Conservation (phyloP, 495 filamentous ascomycete genomes). For the Podospora appendiculata region DNA sequence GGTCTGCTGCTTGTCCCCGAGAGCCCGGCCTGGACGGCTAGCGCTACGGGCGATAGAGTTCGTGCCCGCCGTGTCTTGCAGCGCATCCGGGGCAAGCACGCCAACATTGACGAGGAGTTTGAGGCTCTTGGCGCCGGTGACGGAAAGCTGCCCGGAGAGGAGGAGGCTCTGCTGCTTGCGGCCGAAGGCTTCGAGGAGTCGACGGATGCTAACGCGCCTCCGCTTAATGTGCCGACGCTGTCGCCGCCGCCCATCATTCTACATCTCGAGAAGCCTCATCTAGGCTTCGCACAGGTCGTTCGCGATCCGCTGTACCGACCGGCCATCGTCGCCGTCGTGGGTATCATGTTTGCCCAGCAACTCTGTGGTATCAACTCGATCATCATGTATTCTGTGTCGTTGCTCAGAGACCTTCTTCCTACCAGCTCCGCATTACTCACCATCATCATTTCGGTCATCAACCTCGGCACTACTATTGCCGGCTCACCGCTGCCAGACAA, state of each 20-base stretch:
- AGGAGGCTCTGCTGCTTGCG: constrained; percentile 36
- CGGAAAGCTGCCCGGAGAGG: constrained; percentile 28
- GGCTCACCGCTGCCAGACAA: constrained; percentile 81
- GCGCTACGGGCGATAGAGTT: constrained; percentile 49
- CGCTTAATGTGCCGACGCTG: constrained; percentile 32
- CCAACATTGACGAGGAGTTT: constrained; percentile 68
- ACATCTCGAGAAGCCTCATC: constrained; percentile 28
- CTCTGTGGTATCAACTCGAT: constrained; percentile 92
- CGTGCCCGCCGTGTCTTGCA: constrained; percentile 60
- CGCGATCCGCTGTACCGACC: constrained; percentile 59
- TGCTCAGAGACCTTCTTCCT: constrained; percentile 69
- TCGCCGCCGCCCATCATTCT: constrained; percentile 24
- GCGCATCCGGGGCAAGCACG: constrained; percentile 61
- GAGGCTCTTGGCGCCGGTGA: constrained; percentile 48
- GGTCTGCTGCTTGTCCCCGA: constrained; percentile 69
- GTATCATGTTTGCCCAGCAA: constrained; percentile 90
- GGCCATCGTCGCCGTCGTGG: constrained; percentile 76
- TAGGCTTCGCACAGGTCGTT: constrained; percentile 62
- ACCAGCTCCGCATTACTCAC: constrained; percentile 71
- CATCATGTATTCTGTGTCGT: constrained; percentile 93
- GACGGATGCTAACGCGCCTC: constrained; percentile 18
- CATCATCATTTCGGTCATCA: constrained; percentile 77
- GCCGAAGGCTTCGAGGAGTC: background rate
- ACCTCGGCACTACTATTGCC: constrained; percentile 70
- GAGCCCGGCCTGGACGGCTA: constrained; percentile 76